phyloP scores from a whole-genome alignment of 2,329 filamentous ascomycete species.

The Stachybotrys elegans region DNA sequence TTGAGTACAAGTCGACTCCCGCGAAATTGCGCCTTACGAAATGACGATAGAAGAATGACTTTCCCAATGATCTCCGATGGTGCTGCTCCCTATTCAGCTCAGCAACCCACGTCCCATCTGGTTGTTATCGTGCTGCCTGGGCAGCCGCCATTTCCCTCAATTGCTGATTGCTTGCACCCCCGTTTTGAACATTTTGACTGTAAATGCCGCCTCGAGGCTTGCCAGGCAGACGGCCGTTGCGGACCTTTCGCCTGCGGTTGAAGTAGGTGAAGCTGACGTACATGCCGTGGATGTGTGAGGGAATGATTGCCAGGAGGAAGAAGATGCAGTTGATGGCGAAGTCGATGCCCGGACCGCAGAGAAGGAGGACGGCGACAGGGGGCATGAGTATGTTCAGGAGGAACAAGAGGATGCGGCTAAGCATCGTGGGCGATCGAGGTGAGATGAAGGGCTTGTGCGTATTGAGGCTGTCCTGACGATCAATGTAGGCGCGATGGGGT shows the following conservation, averaged over 20 bases:
- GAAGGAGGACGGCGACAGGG: neutral
- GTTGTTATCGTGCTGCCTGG: neutral
- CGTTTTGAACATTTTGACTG: slow-evolving; percentile 1
- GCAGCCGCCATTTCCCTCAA: neutral
- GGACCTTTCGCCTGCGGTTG: neutral
- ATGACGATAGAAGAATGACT: no score
- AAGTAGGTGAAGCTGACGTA: slow-evolving; percentile 4
- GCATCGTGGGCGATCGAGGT: no score
- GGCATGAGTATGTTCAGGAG: neutral
- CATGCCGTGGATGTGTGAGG: slow-evolving; percentile 1
- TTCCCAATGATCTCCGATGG: no score
- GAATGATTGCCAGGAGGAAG: neutral
- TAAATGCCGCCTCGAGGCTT: slow-evolving; percentile 2
- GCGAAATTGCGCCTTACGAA: no score
- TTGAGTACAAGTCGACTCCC: no score
- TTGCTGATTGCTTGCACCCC: neutral
- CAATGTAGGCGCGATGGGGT: no score
- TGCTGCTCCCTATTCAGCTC: no score
- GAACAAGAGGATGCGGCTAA: neutral
- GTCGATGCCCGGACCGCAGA: neutral
- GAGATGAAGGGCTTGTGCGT: no score
- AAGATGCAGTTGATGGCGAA: slow-evolving; percentile 1
- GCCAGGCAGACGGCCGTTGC: neutral
- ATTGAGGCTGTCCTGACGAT: no score
- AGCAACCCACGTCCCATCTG: no score